Evolutionary conservation across 495 filamentous ascomycete species (phyloP).

Genomic region (Recurvomyces mirabilis): DNA sequence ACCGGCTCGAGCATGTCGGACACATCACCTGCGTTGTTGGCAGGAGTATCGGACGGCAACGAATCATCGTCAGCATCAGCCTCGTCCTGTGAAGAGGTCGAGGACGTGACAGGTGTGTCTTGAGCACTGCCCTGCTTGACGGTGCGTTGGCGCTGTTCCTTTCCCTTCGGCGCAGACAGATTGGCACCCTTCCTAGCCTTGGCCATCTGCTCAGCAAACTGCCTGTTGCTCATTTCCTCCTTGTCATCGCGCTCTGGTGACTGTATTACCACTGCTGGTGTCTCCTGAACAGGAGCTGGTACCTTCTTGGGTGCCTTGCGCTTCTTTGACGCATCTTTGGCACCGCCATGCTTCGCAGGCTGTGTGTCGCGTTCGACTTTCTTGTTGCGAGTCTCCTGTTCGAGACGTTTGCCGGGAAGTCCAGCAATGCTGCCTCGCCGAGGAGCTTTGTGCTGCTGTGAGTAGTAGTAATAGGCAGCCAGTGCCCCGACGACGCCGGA

Average conservation of each 20-base stretch:
- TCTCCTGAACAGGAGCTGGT: background rate
- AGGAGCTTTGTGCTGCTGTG: background rate
- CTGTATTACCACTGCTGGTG: constrained; percentile 1
- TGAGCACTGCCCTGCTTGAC: constrained; percentile 20
- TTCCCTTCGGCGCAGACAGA: constrained; percentile 3
- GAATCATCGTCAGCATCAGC: constrained; percentile 60
- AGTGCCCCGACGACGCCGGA: background rate
- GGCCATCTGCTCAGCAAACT: constrained; percentile 16
- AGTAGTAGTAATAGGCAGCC: constrained; percentile 1
- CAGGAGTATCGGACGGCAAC: constrained; percentile 24
- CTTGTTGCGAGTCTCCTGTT: constrained; percentile 1
- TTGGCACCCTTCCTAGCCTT: constrained; percentile 11
- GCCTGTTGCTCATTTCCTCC: constrained; percentile 16
- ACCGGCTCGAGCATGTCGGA: constrained; percentile 80
- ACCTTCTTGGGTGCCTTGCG: constrained; percentile 6
- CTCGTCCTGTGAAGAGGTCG: constrained; percentile 51
- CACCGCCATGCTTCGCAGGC: background rate
- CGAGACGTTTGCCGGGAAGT: background rate
- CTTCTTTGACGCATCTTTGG: constrained; percentile 8
- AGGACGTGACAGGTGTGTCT: constrained; percentile 16
- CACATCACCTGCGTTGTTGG: constrained; percentile 44
- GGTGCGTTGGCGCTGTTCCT: constrained; percentile 19
- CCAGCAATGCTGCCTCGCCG: background rate
- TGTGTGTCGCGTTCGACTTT: background rate
- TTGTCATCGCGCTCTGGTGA: constrained; percentile 6